Base-by-base conservation (phyloP, 2,329 filamentous ascomycete genomes). In the Pseudofabraea citricarpa region DNA sequence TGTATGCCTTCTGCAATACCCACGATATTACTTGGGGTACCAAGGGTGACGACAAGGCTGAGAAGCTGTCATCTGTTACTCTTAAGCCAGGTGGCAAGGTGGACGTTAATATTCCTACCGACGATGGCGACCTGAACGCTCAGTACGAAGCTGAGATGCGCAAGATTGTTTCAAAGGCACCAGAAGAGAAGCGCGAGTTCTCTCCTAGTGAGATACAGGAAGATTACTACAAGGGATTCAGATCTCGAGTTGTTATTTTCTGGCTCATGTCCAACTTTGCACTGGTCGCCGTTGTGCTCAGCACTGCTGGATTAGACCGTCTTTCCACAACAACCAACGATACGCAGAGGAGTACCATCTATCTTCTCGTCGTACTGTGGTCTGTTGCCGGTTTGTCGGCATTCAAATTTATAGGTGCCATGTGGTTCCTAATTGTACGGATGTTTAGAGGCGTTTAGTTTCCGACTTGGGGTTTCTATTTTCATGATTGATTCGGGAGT, bases 11-110 rank as follows among this genome's bases (percentile, higher is more conserved):
- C 69, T 97, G 90, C 70, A 96, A 96, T 68, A 95, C 90, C 20
- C 90, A 96, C 74, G 90, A 96, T 61, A 93, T 96, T 52, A 94
- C 90, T 3, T 96, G 90, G 90, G 90, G 90, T 59, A 98, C 93
- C 32, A 98, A 97, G 67, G 93, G 93, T 57, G 93, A 97, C 63
- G 91, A 96, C 69, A 96, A 95, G 66, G 77, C 91, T 6, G 90
- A 95, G 56, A 90, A 91, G 60, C 79, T 96, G 41, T 88, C 89
- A 2, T 88, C 83, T 0, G 91, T 93, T 55, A 90, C 83, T 55
- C 85, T 90, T 42, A 95, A 96, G 64, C 87, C 94, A 35, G 91
- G 89, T 54, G 93, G 90, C 56, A 96, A 97, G 73, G 93, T 95
- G 50, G 90, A 97, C 55, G 83, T 98, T 49, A 76, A 79, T 45